Evolutionary conservation across 106 monocot genomes (phyloP), one percentile per base, ranked within the genome.

Genomic region (Platanthera guangdongensis): DNA sequence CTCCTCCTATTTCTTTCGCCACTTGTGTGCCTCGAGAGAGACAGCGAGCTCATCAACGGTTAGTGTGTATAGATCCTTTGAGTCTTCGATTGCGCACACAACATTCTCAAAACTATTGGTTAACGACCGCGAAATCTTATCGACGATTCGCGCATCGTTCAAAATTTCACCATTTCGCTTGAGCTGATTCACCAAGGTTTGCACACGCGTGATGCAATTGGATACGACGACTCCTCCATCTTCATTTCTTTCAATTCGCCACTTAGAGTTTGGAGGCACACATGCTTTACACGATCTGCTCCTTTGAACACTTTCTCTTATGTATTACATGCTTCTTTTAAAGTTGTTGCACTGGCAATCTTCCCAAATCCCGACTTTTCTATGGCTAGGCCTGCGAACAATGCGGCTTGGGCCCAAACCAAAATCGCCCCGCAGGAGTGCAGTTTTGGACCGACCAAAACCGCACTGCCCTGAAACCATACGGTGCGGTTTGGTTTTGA

Each of bases 51-150:
- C 78, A 8, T 82, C 82, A 32, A 82, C 12, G 0, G 73, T 78
- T 4, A 77, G 16, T n/a, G 6, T 32, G 15, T 16, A n/a, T 0
- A 83, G 50, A 39, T 83, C 47, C 65, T 83, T 83, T 47, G 64
- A 78, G 32, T 83, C 78, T 69, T 79, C 74, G 3, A 83, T 83
- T 0, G 49, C 47, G 25, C 74, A 60, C 3, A 74, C 50, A 30
- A 79, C 67, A 55, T 83, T 55, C n/a, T 83, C 75, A 79, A 76
- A 13, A 76, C 76, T 80, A 3, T 72, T 71, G 16, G 79, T 75
- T 19, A 83, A 51, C 10, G 69, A 79, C 25, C 81, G 9, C 6
- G 70, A 3, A 64, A 81, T 75, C 18, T 76, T 81, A 53, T 81
- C 75, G 21, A 81, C 47, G 6, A 81, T 45, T 46, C 48, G 25